phyloP scores from a whole-genome alignment of 495 filamentous ascomycete species.

The Annulohypoxylon bovei region DNA sequence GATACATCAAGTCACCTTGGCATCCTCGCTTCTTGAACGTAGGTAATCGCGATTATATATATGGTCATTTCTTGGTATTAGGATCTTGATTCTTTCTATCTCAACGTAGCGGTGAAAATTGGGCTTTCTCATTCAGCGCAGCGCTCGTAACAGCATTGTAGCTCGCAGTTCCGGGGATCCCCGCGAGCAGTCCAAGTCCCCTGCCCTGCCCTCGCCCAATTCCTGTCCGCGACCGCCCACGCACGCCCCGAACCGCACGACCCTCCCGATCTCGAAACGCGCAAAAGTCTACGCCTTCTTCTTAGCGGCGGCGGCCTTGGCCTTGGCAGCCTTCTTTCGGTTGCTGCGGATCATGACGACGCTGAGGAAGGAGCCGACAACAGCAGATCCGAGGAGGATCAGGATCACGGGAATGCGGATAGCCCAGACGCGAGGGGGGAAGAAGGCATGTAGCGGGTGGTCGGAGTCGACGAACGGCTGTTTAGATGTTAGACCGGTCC shows the following conservation, averaged over 20 bases:
- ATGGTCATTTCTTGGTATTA: constrained; percentile 14
- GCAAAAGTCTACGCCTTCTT: constrained; percentile 61
- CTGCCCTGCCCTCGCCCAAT: not conserved
- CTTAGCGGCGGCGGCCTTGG: constrained; percentile 77
- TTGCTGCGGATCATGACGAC: constrained; percentile 99
- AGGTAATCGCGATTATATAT: constrained; percentile 4
- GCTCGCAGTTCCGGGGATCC: not conserved
- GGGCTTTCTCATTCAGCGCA: not conserved
- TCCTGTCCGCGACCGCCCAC: not conserved
- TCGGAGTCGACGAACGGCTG: constrained; percentile 97
- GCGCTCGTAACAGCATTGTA: not conserved
- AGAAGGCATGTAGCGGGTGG: constrained; percentile 92
- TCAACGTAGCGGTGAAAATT: constrained; percentile 1
- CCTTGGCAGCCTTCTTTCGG: constrained; percentile 95
- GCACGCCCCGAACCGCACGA: not conserved
- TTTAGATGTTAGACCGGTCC: constrained; percentile 2
- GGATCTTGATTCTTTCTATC: not conserved
- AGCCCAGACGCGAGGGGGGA: constrained; percentile 97
- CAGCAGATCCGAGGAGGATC: constrained; percentile 87
- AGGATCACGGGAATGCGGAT: constrained; percentile 98
- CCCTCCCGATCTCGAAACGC: not conserved
- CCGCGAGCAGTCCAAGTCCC: not conserved
- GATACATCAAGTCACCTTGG: constrained; percentile 41
- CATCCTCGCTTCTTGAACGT: constrained; percentile 12
- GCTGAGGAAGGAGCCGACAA: constrained; percentile 94